Conservation (phyloP, 2,329 filamentous ascomycete species). For the Neophaeococcomyces mojaviensis region DNA sequence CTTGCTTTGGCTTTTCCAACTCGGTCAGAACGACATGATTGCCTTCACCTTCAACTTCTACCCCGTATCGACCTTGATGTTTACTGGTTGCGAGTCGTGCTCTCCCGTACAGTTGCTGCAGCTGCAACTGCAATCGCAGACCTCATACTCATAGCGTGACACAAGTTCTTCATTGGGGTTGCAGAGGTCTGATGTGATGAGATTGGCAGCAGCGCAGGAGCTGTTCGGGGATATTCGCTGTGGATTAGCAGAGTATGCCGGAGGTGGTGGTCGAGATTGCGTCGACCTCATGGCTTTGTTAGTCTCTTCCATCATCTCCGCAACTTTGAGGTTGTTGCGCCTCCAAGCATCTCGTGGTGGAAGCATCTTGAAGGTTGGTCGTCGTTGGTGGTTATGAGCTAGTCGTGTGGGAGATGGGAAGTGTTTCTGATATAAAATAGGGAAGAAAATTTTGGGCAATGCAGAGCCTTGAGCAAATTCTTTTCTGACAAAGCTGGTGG, state of each 20-base stretch:
- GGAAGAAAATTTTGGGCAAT: too few species aligned
- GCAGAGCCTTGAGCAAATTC: too few species aligned
- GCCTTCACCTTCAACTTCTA: conserved; percentile 1
- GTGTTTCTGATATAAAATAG: too few species aligned
- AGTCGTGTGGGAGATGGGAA: too few species aligned
- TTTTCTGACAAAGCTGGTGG: too few species aligned
- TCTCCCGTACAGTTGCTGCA: too few species aligned
- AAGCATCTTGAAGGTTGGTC: neutral
- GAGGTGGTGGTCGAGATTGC: neutral
- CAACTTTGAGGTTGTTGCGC: neutral
- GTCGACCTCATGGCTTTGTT: neutral
- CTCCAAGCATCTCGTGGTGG: neutral
- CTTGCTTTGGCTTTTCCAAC: neutral
- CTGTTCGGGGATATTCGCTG: neutral
- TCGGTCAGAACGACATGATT: conserved; percentile 1
- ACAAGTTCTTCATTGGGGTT: neutral
- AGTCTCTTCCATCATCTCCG: neutral
- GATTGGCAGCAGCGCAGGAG: neutral
- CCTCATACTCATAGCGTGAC: neutral
- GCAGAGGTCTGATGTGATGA: neutral
- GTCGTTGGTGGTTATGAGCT: too few species aligned
- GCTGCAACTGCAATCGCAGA: too few species aligned
- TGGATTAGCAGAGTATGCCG: neutral
- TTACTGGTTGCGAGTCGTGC: neutral
- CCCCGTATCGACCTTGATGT: conserved; percentile 1